Conservation (phyloP, 2,329 filamentous ascomycete genomes). For the Colletotrichum nymphaeae region DNA sequence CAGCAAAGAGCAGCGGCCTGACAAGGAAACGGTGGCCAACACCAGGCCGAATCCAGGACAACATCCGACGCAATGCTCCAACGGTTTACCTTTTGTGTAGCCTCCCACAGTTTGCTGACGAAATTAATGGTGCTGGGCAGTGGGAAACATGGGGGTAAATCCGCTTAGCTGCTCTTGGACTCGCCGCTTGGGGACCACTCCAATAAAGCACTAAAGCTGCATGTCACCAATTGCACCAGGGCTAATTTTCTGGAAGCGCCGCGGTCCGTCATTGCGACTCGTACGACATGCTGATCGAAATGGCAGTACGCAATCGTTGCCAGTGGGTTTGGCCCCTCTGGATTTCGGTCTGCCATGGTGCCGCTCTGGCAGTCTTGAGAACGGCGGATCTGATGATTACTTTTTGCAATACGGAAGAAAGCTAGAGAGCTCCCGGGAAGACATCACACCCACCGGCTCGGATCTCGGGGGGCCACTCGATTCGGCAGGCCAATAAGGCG, state of each 20-base stretch:
- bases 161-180: constrained; percentile 29
- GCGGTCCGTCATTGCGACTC: constrained; percentile 16
- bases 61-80: constrained; percentile 27
- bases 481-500: background rate
- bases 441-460: background rate
- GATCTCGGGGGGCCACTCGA: constrained; percentile 9
- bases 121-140: constrained; percentile 21
- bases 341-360: background rate
- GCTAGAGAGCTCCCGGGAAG: background rate
- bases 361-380: background rate
- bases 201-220: constrained; percentile 32
- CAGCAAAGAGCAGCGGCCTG: constrained; percentile 5
- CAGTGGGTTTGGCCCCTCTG: background rate
- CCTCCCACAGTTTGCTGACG: constrained; percentile 27
- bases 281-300: constrained; percentile 28
- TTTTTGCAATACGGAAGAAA: background rate
- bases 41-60: constrained; percentile 34
- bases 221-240: constrained; percentile 32
- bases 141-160: constrained; percentile 27
- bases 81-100: constrained; percentile 12
- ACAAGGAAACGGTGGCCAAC: constrained; percentile 20
- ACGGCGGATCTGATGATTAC: background rate
- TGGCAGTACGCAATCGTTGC: constrained; percentile 17
- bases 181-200: constrained; percentile 19
- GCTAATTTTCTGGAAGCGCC: constrained; percentile 29